Evolutionary conservation across 2,329 filamentous ascomycete genomes (phyloP).

Genomic region (Talaromyces sp.): DNA sequence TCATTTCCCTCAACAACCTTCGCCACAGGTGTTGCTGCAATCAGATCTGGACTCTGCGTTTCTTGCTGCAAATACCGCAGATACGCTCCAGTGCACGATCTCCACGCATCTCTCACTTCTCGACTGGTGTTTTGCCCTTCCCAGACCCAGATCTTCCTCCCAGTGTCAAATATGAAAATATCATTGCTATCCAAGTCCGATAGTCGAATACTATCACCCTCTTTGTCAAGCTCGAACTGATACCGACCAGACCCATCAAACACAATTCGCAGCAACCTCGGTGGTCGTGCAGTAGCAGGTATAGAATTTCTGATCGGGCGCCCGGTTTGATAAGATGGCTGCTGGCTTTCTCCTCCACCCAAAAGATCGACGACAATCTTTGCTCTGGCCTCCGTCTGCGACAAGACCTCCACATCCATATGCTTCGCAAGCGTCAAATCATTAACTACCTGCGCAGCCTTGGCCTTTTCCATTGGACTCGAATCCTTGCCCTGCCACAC

Average conservation of each 20-base stretch:
- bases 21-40: constrained; percentile 19
- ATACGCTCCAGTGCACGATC: constrained; percentile 8
- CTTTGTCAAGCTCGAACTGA: constrained; percentile 57
- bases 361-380: constrained; percentile 57
- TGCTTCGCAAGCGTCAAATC: constrained; percentile 55
- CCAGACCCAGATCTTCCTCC: constrained; percentile 63
- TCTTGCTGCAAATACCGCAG: constrained; percentile 9
- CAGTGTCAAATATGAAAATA: constrained; percentile 61
- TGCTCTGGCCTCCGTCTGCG: constrained; percentile 50
- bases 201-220: constrained; percentile 46
- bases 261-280: constrained; percentile 52
- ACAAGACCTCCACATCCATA: constrained; percentile 62
- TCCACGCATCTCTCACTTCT: constrained; percentile 59
- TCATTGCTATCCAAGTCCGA: constrained; percentile 57
- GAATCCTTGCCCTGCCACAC: constrained; percentile 66
- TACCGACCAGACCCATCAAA: constrained; percentile 58
- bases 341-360: constrained; percentile 47
- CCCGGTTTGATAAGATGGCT: constrained; percentile 39
- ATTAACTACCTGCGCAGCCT: constrained; percentile 64
- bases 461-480: constrained; percentile 66
- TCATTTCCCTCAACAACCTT: constrained; percentile 17
- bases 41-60: constrained; percentile 9
- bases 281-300: constrained; percentile 24
- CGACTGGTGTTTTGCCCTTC: constrained; percentile 58
- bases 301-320: constrained; percentile 39